Conservation (phyloP, 306 rosid genomes). For the Prunus salicina region DNA sequence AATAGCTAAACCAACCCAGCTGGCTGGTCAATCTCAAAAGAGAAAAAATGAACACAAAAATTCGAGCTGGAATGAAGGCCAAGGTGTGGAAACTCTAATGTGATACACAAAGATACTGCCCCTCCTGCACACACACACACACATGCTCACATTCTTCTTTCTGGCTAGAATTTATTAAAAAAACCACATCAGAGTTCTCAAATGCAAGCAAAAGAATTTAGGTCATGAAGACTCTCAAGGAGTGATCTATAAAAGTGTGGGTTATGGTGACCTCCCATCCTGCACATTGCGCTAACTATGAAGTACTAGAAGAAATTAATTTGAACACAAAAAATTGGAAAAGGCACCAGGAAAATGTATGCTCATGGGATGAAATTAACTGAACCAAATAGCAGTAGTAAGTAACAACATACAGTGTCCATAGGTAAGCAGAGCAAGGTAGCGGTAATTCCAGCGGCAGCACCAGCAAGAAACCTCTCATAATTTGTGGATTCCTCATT, state of each 20-base stretch:
- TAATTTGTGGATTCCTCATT: slow-evolving; percentile 77
- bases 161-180: not conserved
- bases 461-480: slow-evolving; percentile 96
- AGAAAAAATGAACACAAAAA: too few species aligned
- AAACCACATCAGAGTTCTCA: not conserved
- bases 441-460: slow-evolving; percentile 93
- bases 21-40: too few species aligned
- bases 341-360: not conserved
- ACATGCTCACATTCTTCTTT: too few species aligned
- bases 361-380: not conserved
- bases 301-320: not conserved
- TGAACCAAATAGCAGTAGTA: not conserved
- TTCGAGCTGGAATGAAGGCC: too few species aligned
- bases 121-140: not conserved
- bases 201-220: not conserved
- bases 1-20: too few species aligned
- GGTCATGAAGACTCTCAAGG: not conserved
- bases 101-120: too few species aligned
- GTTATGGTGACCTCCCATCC: not conserved
- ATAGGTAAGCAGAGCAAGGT: slow-evolving; percentile 85
- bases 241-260: not conserved
- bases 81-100: too few species aligned
- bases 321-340: not conserved
- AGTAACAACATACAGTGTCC: slow-evolving; percentile 74
- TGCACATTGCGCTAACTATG: not conserved